phyloP scores from a whole-genome alignment of 371 early-diverging fungal species.

The Dichotomocladium elegans region DNA sequence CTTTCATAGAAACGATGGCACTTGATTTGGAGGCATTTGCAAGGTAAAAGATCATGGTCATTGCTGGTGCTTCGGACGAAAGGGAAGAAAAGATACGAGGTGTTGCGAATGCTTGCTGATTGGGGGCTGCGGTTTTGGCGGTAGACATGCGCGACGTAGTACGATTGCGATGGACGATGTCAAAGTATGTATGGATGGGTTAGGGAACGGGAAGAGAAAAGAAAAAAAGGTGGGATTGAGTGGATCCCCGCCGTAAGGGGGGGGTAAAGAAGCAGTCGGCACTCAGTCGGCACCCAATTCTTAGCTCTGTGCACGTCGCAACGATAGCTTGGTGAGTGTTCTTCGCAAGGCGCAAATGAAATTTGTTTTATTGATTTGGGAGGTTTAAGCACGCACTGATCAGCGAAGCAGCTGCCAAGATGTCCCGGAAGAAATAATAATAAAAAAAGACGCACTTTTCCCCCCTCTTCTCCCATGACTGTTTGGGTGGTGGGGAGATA shows the following conservation, averaged over 20 bases:
- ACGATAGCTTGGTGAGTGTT: conserved; percentile 15
- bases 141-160: conserved; percentile 20
- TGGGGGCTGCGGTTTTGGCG: background rate
- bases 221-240: too few relatives aligned
- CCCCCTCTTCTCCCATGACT: too few relatives aligned
- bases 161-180: conserved; percentile 25
- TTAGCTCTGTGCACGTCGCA: conserved; percentile 22
- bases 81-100: too few relatives aligned
- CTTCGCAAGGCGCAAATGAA: too few relatives aligned
- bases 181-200: conserved; percentile 9
- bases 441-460: too few relatives aligned
- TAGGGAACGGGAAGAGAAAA: too few relatives aligned
- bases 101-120: background rate
- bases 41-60: conserved; percentile 5
- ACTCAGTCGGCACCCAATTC: background rate
- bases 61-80: too few relatives aligned
- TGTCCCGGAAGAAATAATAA: background rate
- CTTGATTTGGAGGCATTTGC: conserved; percentile 19
- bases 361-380: background rate
- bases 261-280: too few relatives aligned
- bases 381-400: background rate
- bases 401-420: background rate
- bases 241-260: too few relatives aligned
- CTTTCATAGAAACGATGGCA: conserved; percentile 11
- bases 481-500: too few relatives aligned